phyloP scores from a whole-genome alignment of 371 early-diverging fungal genomes.

The Mortierella sp. region DNA sequence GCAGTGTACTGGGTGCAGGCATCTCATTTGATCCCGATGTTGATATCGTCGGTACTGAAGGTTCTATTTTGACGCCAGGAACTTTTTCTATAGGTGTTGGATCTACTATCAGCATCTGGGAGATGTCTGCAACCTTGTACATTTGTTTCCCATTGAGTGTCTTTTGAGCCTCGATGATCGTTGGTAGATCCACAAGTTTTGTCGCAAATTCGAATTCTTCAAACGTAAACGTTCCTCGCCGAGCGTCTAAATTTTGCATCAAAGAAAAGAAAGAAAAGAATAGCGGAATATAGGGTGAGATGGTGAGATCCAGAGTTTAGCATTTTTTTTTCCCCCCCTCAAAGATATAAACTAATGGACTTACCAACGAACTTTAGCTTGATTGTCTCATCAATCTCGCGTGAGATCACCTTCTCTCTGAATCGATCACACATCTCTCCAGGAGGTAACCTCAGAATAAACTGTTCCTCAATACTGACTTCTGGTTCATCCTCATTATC shows the following conservation, averaged over 20 bases:
- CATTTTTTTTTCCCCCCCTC: background rate
- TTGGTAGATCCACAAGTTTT: conserved; percentile 93
- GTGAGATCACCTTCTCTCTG: conserved; percentile 73
- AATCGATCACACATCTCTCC: conserved; percentile 72
- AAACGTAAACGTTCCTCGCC: conserved; percentile 79
- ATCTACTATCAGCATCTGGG: conserved; percentile 71
- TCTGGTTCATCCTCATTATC: conserved; percentile 75
- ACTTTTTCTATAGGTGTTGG: conserved; percentile 16
- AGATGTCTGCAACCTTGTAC: conserved; percentile 98
- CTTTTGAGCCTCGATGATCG: conserved; percentile 97
- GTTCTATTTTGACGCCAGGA: conserved; percentile 8
- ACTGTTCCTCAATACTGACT: conserved; percentile 79
- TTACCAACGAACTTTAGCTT: conserved; percentile 74
- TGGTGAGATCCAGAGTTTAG: background rate
- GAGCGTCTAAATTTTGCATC: conserved; percentile 63
- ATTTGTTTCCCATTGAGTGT: conserved; percentile 95
- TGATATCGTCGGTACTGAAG: background rate
- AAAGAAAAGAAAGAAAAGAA: background rate
- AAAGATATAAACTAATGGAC: background rate
- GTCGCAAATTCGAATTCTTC: conserved; percentile 71
- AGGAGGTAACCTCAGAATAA: conserved; percentile 84
- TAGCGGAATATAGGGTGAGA: background rate
- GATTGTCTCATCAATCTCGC: conserved; percentile 78
- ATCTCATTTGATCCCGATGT: conserved; percentile 9
- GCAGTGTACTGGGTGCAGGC: conserved; percentile 26